Conservation (phyloP, 495 filamentous ascomycete species). For the Penicillium nucicola region DNA sequence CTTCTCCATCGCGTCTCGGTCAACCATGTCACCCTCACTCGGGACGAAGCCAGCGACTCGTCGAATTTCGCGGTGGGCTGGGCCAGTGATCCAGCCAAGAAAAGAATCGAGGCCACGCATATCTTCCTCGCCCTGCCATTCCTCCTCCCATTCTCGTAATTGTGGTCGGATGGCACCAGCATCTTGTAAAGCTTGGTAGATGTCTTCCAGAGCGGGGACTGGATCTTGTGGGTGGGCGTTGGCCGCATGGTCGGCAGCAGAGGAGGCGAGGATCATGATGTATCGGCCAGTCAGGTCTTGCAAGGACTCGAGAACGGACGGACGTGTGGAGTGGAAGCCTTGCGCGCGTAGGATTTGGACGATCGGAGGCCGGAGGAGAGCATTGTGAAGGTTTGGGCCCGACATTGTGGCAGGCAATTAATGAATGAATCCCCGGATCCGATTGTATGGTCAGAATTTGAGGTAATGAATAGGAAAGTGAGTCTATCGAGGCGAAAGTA, state of each 20-base stretch:
- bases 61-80: conserved; percentile 68
- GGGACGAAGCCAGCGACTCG: conserved; percentile 57
- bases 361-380: conserved; percentile 75
- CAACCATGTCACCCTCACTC: conserved; percentile 44
- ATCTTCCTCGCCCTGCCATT: conserved; percentile 64
- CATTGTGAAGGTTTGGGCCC: conserved; percentile 57
- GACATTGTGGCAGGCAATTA: conserved; percentile 27
- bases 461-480: neutral
- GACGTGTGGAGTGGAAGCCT: conserved; percentile 73
- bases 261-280: conserved; percentile 61
- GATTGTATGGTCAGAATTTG: neutral
- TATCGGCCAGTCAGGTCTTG: conserved; percentile 74
- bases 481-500: neutral
- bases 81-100: conserved; percentile 67
- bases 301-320: conserved; percentile 74
- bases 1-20: conserved; percentile 47
- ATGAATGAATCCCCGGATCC: neutral
- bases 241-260: conserved; percentile 59
- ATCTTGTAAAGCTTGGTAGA: conserved; percentile 78
- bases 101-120: conserved; percentile 69
- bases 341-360: conserved; percentile 84
- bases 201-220: conserved; percentile 63
- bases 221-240: conserved; percentile 50
- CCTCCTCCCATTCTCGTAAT: conserved; percentile 54
- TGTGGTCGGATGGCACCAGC: conserved; percentile 66